Base-by-base conservation (phyloP, 495 filamentous ascomycete genomes). In the Lindgomyces ingoldianus region DNA sequence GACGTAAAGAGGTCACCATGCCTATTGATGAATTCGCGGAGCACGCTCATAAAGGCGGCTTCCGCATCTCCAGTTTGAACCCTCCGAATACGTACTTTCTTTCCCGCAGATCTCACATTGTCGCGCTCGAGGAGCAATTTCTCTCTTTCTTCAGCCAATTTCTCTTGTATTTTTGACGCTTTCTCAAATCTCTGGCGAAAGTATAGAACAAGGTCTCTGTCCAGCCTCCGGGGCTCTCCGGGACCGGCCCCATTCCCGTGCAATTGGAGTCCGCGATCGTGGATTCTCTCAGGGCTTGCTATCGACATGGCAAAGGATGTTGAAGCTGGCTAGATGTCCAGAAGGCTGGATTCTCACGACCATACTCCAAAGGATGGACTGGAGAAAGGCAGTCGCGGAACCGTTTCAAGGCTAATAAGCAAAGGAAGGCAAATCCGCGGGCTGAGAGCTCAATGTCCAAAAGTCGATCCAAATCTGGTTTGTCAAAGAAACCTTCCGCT, bases 21-120 rank as follows among this genome's bases (percentile, higher is more conserved):
- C n/a, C 48, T n/a, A 10, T 49, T 30, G 27, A 2, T 21, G 18
- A 59, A 59, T 49, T 47, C 4, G 41, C 56, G 56, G 11, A 33
- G 12, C 6, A 14, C 16, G 21, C 46, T 36, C 56, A 59, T 59
- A 21, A 59, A 59, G 8, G 39, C 4, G 11, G 22, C 44, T 24
- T 59, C 56, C 4, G 56, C 56, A 27, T 45, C 39, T 57, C 53
- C 33, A 18, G 53, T 57, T 9, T 18, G 16, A 11, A 25, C 25
- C 10, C 53, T 27, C 33, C 39, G 53, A 6, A 16, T 21, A 22
- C 19, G 14, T 14, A 57, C 33, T 18, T 11, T 19, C 4, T 57
- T 41, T 16, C 14, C 36, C 16, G 10, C n/a, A 9, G 53, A 21
- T 44, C n/a, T 57, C 16, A 57, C 30, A 27, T 57, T 57, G 2